Evolutionary conservation across 768 basidiomycete species (phyloP), one percentile per base, ranked within the genome.

Genomic region (Xerocomus brunneocitrinus): DNA sequence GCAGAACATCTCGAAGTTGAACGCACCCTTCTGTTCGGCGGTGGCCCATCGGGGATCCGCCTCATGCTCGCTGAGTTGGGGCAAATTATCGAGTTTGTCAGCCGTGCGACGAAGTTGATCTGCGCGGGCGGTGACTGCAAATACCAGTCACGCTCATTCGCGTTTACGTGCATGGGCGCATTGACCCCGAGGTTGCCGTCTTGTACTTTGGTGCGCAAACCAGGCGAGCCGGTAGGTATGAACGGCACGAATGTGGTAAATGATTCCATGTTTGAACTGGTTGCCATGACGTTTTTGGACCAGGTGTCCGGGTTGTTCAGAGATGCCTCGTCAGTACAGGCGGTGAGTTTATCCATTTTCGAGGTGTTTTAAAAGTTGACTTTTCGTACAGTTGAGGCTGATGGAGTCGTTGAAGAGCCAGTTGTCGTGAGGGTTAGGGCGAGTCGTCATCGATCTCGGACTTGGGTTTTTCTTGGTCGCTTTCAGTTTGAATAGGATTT

Each of bases 131-230:
- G 58, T 1, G 55, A 49, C 8, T 63, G 55, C 16, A 44, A 39
- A n/a, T 63, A 40, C 9, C 53, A 63, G 42, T 57, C 62, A 7
- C 53, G 49, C 8, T 48, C 58, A 8, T 62, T 62, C 19, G 47
- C 47, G 6, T 62, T 60, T 8, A 41, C 43, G 2, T 60, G 46
- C 3, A 22, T 62, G 53, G 39, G 27, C 8, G 58, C 61, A 1
- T 38, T 60, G 34, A 22, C 55, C 3, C 49, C 53, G 2, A 36
- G 4, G 0, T 13, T 63, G 3, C 61, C 55, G 9, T 54, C 50
- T 30, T 30, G 27, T 16, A 56, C 16, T 14, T 4, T 32, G 22
- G 8, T 6, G 27, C 35, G 34, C 9, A 36, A 36, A n/a, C 19
- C 24, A 6, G 39, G 40, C 7, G 19, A 44, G 2, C 5, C 42